phyloP scores from a whole-genome alignment of 1,284 basidiomycete genomes.

The Malassezia sympodialis region DNA sequence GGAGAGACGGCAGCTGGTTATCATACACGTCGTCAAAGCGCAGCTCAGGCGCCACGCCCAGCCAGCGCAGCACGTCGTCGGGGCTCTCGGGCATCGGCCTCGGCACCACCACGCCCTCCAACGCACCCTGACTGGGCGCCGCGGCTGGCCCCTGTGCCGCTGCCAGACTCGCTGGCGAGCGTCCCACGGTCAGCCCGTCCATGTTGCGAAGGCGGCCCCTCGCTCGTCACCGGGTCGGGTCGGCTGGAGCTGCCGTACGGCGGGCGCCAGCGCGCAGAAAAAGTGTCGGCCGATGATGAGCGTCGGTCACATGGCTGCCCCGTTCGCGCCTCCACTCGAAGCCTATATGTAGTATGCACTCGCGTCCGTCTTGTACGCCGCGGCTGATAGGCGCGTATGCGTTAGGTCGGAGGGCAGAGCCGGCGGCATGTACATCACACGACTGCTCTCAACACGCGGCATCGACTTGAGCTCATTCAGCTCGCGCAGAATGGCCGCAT shows the following conservation, averaged over 20 bases:
- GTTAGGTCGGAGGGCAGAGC: background rate
- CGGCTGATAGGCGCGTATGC: slow-evolving; percentile 6
- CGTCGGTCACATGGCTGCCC: background rate
- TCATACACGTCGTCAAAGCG: slow-evolving; percentile 20
- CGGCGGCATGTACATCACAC: slow-evolving; percentile 11
- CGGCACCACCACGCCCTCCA: background rate
- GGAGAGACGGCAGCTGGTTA: slow-evolving; percentile 22
- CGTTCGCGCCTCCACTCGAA: background rate
- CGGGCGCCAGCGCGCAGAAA: background rate
- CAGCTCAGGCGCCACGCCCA: slow-evolving; percentile 1
- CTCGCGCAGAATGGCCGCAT: slow-evolving; percentile 13
- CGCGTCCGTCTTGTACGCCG: slow-evolving; percentile 13
- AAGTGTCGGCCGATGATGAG: background rate
- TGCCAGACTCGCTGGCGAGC: background rate
- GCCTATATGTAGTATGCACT: slow-evolving; percentile 12
- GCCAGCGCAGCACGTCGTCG: background rate
- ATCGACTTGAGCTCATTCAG: slow-evolving; percentile 16
- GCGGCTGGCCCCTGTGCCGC: background rate
- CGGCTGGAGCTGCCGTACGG: background rate
- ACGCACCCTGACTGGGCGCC: background rate
- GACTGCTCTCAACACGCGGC: slow-evolving; percentile 17
- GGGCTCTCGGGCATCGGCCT: background rate
- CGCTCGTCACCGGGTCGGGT: background rate
- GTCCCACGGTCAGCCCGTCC: background rate
- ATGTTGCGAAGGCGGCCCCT: background rate